These are phyloP conservation scores for Spathaspora passalidarum DNA, from an alignment of 805 yeast species.

Conservation along the genomic window DNA sequence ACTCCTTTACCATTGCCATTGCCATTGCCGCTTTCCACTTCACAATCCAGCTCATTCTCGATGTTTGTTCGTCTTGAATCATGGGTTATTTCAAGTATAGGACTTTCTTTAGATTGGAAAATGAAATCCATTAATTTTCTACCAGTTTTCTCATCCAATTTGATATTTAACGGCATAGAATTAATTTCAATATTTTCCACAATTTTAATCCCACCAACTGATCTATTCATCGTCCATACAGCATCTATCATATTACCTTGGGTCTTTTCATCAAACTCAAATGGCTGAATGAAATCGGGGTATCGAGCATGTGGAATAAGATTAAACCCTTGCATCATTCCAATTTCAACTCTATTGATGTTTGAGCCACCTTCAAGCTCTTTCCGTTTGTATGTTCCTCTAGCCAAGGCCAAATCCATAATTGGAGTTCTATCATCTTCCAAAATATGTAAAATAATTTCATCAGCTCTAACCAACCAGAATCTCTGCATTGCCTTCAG, in stretches of 20 bases:
- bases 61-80: conserved; percentile 6
- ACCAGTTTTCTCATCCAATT: conserved; percentile 39
- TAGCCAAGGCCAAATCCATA: conserved; percentile 34
- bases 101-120: conserved; percentile 24
- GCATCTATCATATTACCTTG: conserved; percentile 25
- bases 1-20: background rate
- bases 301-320: conserved; percentile 29
- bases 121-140: conserved; percentile 34
- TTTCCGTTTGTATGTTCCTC: conserved; percentile 29
- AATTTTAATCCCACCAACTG: conserved; percentile 41
- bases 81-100: conserved; percentile 1
- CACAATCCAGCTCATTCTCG: conserved; percentile 9
- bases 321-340: conserved; percentile 37
- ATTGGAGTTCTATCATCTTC: conserved; percentile 40
- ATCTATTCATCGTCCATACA: conserved; percentile 41
- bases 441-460: conserved; percentile 37
- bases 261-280: conserved; percentile 4
- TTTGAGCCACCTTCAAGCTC: conserved; percentile 42
- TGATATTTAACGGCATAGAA: conserved; percentile 36
- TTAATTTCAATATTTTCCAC: conserved; percentile 37
- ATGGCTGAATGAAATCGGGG: conserved; percentile 34
- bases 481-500: conserved; percentile 21
- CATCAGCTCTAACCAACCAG: conserved; percentile 39
- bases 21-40: background rate
- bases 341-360: conserved; percentile 32